Evolutionary conservation across 495 filamentous ascomycete genomes (phyloP).

Genomic region (Beverwykella pulmonaria): DNA sequence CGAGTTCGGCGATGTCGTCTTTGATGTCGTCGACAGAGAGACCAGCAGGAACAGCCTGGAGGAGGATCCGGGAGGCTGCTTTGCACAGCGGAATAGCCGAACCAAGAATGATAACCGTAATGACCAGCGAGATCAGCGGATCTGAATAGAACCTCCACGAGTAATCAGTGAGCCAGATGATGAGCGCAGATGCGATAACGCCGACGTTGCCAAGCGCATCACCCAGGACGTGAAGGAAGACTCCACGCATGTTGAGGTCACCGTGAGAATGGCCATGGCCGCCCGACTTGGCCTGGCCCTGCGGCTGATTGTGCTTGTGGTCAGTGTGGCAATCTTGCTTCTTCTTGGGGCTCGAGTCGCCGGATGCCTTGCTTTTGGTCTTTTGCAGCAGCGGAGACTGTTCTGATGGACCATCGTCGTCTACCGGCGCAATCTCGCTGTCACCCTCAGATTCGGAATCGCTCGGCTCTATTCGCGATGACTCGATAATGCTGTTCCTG

Average conservation of each 20-base stretch:
- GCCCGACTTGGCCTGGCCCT: constrained; percentile 59
- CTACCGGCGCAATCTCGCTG: constrained; percentile 54
- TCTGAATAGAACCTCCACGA: constrained; percentile 78
- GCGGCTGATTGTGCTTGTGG: constrained; percentile 84
- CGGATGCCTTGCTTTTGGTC: constrained; percentile 14
- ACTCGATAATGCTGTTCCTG: constrained; percentile 85
- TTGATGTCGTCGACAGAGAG: constrained; percentile 89
- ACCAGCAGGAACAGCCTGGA: constrained; percentile 88
- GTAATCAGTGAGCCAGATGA: constrained; percentile 85
- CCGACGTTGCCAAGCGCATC: constrained; percentile 97
- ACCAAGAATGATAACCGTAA: constrained; percentile 89
- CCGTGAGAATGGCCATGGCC: constrained; percentile 73
- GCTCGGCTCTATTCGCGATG: constrained; percentile 58
- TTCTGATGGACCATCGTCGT: constrained; percentile 38
- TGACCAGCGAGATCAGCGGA: constrained; percentile 90
- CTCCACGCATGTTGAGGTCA: constrained; percentile 97
- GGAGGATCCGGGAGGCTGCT: constrained; percentile 88
- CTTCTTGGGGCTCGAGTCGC: constrained; percentile 21
- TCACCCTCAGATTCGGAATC: constrained; percentile 59
- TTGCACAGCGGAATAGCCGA: constrained; percentile 92
- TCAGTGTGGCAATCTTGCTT: constrained; percentile 53
- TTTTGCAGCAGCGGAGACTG: constrained; percentile 38
- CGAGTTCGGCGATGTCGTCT: constrained; percentile 81
- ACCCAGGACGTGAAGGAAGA: constrained; percentile 93
- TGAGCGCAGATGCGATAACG: constrained; percentile 87